These are phyloP conservation scores for Calonectria leucothoes DNA, from an alignment of 2,329 filamentous ascomycete genomes.

Conservation along the genomic window DNA sequence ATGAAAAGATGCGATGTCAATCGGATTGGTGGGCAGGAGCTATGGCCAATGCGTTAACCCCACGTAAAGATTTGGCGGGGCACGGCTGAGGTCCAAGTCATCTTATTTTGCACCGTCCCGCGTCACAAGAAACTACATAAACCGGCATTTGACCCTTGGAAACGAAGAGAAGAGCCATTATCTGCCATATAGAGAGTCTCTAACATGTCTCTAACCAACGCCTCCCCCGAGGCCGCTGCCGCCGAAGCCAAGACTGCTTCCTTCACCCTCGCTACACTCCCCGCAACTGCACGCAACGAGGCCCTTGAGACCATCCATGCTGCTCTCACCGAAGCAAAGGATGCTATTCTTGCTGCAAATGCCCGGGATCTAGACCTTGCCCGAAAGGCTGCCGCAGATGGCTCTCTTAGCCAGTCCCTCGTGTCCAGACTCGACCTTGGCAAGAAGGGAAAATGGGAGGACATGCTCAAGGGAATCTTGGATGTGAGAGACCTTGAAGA, in stretches of 20 bases:
- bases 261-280: conserved; percentile 83
- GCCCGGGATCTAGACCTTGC: conserved; percentile 83
- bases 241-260: conserved; percentile 84
- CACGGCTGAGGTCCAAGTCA: conserved; percentile 17
- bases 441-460: conserved; percentile 92
- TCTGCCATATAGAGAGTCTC: not conserved
- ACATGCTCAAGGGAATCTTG: conserved; percentile 95
- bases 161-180: not conserved
- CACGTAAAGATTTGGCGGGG: conserved; percentile 32
- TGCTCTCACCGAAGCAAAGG: conserved; percentile 76
- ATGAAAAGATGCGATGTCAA: not conserved
- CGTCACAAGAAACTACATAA: conserved; percentile 22
- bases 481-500: conserved; percentile 88
- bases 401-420: conserved; percentile 82
- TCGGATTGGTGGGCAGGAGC: not conserved
- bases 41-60: conserved; percentile 38
- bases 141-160: not conserved
- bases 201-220: conserved; percentile 89
- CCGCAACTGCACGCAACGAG: conserved; percentile 81
- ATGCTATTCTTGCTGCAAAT: conserved; percentile 88
- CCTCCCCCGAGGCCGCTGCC: conserved; percentile 81
- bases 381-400: conserved; percentile 77
- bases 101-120: conserved; percentile 18
- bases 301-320: conserved; percentile 86
- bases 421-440: conserved; percentile 89